Conservation (phyloP, 73 alveolate species). For the Paramecium biaurelia region DNA sequence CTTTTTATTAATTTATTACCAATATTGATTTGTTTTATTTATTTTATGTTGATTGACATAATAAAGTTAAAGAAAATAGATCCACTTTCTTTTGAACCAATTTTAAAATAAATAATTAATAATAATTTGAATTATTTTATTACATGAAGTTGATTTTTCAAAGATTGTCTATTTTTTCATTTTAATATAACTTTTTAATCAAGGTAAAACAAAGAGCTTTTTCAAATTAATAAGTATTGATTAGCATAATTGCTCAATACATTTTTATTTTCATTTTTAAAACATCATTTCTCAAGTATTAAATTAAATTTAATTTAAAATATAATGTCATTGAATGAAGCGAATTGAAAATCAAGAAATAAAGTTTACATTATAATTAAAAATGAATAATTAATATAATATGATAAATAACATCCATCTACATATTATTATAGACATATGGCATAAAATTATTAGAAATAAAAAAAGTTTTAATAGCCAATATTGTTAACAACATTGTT, state of each 20-base stretch:
- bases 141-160: background rate
- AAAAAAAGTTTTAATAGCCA: conserved; percentile 76
- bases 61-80: background rate
- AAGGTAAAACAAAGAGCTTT: background rate
- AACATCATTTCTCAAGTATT: background rate
- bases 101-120: background rate
- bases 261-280: background rate
- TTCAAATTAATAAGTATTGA: background rate
- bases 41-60: background rate
- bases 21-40: background rate
- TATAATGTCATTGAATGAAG: background rate
- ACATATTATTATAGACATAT: background rate
- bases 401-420: background rate
- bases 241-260: background rate
- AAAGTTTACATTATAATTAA: too few relatives aligned
- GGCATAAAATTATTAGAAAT: conserved; percentile 70
- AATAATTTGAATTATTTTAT: background rate
- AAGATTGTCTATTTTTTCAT: background rate
- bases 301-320: background rate
- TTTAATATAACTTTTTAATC: background rate
- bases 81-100: background rate
- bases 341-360: background rate
- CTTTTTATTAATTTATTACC: background rate
- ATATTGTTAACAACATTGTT: conserved; percentile 87
- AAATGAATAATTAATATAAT: background rate